Base-by-base conservation (phyloP, 345 rosid genomes). In the Populus simonii region DNA sequence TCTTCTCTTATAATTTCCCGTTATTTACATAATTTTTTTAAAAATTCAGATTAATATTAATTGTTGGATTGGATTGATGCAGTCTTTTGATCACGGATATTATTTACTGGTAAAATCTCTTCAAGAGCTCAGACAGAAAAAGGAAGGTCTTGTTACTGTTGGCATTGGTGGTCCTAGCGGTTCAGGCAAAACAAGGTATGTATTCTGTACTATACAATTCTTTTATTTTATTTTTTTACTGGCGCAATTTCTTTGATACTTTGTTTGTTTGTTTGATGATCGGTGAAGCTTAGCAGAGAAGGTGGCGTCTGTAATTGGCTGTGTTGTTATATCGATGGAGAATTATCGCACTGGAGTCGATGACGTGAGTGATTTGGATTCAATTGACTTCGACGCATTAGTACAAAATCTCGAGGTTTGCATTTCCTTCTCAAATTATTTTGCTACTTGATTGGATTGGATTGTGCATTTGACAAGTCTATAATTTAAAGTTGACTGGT, bases 161-260 rank as follows among this genome's bases (percentile, higher is more conserved):
- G 99, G 98, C 80, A 89, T 96, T 47, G 98, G 98, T 77, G 99
- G 99, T 55, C 99, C 99, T 33, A 90, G 97, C 79, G 99, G 99
- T 80, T 96, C 98, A 0, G 99, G 99, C 69, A 96, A 96, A 87
- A 83, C 99, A 3, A 96, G 98, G 99, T 79, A 57, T 43, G 47
- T 43, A 43, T 43, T 7, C 47, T 11, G 25, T 77, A 41, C 31
- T 31, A 20, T 61, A 12, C 12, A 38, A 8, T 23, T 27, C 27
- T 49, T 47, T 17, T 23, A 13, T 25, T 72, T 47, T 17, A 4
- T 38, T 18, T 45, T 61, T 73, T 41, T n/a, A 53, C 57, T 73
- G n/a, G n/a, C 36, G 57, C n/a, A 33, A 61, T 35, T 71, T 49
- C 20, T 79, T 53, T 51, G 45, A 53, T n/a, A 51, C 57, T 49